Conservation (phyloP, 148 eudicot species). For the Cornus kousa region DNA sequence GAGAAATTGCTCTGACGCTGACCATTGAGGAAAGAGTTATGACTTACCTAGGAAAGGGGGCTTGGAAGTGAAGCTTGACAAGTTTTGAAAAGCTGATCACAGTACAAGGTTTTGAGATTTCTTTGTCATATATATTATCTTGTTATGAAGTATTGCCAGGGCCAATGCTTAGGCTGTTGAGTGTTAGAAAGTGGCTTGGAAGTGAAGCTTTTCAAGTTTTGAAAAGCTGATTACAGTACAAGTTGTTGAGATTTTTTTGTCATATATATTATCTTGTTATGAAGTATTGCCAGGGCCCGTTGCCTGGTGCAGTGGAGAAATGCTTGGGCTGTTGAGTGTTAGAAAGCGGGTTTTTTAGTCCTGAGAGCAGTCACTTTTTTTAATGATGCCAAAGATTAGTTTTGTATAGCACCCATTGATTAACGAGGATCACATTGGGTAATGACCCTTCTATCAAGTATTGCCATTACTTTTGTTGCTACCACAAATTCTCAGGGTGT, state of each 20-base stretch:
- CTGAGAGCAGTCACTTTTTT: too few relatives aligned
- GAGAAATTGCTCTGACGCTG: neutral
- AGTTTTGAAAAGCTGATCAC: neutral
- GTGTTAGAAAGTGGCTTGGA: too few relatives aligned
- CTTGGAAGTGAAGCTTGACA: neutral
- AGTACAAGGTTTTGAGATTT: neutral
- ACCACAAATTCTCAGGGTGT: neutral
- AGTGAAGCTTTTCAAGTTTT: too few relatives aligned
- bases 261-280: neutral
- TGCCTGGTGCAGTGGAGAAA: too few relatives aligned
- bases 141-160: neutral
- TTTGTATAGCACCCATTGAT: too few relatives aligned
- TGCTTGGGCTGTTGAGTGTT: too few relatives aligned
- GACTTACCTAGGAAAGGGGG: neutral
- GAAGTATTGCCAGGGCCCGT: neutral
- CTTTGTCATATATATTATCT: neutral
- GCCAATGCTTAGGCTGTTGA: too few relatives aligned
- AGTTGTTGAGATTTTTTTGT: neutral
- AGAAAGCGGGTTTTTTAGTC: too few relatives aligned
- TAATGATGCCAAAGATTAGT: too few relatives aligned
- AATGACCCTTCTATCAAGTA: too few relatives aligned
- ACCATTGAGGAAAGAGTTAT: neutral
- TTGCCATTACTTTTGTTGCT: neutral
- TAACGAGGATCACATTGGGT: too few relatives aligned
- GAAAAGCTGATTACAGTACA: neutral